phyloP scores from a whole-genome alignment of 208 protist genomes.

The Leishmania mexicana region DNA sequence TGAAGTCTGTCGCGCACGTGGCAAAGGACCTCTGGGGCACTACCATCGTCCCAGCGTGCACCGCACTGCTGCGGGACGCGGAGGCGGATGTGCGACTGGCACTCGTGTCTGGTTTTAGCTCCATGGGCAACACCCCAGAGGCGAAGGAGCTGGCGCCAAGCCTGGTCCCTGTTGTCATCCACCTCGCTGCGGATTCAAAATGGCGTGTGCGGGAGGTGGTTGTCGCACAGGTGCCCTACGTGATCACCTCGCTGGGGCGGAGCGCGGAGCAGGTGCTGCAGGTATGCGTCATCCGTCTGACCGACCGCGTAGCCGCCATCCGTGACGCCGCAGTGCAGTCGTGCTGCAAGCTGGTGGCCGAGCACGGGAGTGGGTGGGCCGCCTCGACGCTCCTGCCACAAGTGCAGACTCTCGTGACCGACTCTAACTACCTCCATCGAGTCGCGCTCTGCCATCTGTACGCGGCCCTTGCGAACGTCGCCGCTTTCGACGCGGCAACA shows the following conservation, averaged over 20 bases:
- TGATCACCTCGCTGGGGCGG: slow-evolving; percentile 78
- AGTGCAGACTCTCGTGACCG: slow-evolving; percentile 54
- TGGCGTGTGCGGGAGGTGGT: slow-evolving; percentile 89
- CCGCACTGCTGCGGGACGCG: slow-evolving; percentile 70
- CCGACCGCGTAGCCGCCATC: slow-evolving; percentile 87
- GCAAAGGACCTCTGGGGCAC: slow-evolving; percentile 76
- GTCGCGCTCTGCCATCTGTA: slow-evolving; percentile 80
- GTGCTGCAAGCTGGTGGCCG: slow-evolving; percentile 76
- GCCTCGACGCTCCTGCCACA: slow-evolving; percentile 67
- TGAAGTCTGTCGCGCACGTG: slow-evolving; percentile 79
- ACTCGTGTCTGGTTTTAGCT: slow-evolving; percentile 85
- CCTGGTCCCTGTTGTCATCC: slow-evolving; percentile 82
- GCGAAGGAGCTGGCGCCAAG: slow-evolving; percentile 85
- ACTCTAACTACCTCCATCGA: slow-evolving; percentile 80
- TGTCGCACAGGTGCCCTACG: slow-evolving; percentile 79
- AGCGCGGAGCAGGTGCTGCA: slow-evolving; percentile 80
- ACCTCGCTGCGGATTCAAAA: slow-evolving; percentile 80
- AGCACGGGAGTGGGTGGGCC: slow-evolving; percentile 71
- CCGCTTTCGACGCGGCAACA: slow-evolving; percentile 51
- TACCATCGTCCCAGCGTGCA: slow-evolving; percentile 79
- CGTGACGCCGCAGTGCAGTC: slow-evolving; percentile 80
- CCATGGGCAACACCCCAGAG: slow-evolving; percentile 84
- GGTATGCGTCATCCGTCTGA: slow-evolving; percentile 76
- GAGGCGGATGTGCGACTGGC: slow-evolving; percentile 88
- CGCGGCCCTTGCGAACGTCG: slow-evolving; percentile 56